Evolutionary conservation across 352 stramenopile genomes (phyloP), one percentile per base, ranked within the genome.

Genomic region (Globisporangium parvum): DNA sequence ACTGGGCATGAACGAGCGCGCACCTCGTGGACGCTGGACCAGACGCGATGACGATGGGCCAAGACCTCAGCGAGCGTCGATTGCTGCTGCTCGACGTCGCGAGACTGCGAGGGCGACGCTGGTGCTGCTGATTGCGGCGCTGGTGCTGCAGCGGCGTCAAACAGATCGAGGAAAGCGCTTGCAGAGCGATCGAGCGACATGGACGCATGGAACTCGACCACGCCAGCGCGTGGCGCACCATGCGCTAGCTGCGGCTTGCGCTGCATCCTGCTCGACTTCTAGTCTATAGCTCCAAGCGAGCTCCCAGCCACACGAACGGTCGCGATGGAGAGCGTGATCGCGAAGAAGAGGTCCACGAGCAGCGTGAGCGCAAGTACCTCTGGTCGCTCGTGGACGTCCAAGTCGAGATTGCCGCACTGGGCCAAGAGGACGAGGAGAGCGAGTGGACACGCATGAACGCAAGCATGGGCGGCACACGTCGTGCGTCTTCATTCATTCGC

Each of bases 161-260:
- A 26, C 37, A 21, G 39, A 2, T 75, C 53, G 49, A 75, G 66
- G 2, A 66, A 5, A 6, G 69, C 17, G 17, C 40, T 68, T 24
- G 55, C 50, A 2, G 66, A 66, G 48, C 80, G 63, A 37, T 85
- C 75, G 26, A 88, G 59, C 37, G 78, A 85, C 75, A 88, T 88
- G 57, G 75, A 85, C 28, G 70, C 66, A 57, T 88, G 78, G 56
- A 87, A 88, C 52, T 88, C 78, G 15, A 88, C 66, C 24, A 77
- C 75, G 26, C 21, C 26, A 14, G 12, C 23, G 4, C 21, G 21
- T 9, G 12, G 6, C 23, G 23, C 24, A 21, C 12, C 23, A 9
- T n/a, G 21, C 44, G 20, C 14, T 18, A 10, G 3, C 6, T 17
- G 44, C 11, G 20, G 9, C 41, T 48, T 48, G 31, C 31, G 31